phyloP scores from a whole-genome alignment of 805 yeast genomes.

The Yarrowia sp. region DNA sequence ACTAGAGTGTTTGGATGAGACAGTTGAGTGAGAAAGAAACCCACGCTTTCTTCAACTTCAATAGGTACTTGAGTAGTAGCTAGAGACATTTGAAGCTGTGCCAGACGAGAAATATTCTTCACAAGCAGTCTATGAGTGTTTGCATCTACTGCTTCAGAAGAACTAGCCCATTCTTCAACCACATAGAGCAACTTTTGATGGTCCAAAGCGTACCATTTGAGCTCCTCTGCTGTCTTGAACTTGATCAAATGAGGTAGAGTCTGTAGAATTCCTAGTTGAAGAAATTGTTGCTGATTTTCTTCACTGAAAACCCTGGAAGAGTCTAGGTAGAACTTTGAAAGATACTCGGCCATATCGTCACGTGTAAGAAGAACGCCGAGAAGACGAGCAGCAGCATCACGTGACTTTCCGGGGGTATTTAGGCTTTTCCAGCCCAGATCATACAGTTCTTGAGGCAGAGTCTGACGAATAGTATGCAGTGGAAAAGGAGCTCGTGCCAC shows the following conservation, averaged over 20 bases:
- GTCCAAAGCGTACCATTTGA: constrained; percentile 25
- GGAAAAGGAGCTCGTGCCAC: constrained; percentile 74
- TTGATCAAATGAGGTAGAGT: constrained; percentile 34
- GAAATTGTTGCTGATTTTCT: background rate
- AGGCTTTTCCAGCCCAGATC: constrained; percentile 41
- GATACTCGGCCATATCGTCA: constrained; percentile 42
- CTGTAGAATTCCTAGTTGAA: constrained; percentile 40
- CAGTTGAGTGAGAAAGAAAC: background rate
- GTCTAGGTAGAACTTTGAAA: constrained; percentile 36
- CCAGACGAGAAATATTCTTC: constrained; percentile 1
- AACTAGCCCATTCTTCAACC: constrained; percentile 2
- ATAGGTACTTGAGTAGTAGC: background rate
- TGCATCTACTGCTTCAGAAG: background rate
- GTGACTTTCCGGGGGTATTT: constrained; percentile 54
- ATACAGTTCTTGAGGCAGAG: constrained; percentile 41
- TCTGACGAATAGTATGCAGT: constrained; percentile 44
- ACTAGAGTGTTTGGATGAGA: constrained; percentile 37
- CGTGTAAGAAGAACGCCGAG: constrained; percentile 56
- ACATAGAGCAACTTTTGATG: constrained; percentile 10
- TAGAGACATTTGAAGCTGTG: background rate
- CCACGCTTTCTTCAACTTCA: constrained; percentile 16
- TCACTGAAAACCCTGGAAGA: background rate
- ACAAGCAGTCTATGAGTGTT: constrained; percentile 8
- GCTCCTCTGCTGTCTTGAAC: background rate
- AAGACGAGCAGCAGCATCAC: constrained; percentile 51